A percentile compares a stretch with the other conserved stretches of the same genome.
phyloP scores from a whole-genome alignment of 768 basidiomycete species.

The Hericium alpestre region DNA sequence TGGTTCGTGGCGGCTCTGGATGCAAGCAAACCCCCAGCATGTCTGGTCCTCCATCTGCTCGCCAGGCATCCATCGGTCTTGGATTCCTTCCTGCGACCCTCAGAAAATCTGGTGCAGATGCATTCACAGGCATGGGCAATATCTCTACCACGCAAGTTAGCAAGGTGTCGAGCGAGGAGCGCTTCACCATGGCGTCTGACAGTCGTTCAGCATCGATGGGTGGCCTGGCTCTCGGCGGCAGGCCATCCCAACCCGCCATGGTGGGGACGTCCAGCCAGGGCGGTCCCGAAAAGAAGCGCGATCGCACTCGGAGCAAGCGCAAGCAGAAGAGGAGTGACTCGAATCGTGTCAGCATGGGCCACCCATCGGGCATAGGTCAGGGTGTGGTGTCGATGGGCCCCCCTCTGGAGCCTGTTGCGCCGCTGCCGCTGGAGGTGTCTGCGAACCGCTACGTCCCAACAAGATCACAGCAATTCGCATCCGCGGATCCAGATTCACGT shows the following conservation, averaged over 20 bases:
- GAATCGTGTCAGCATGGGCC: conserved; percentile 30
- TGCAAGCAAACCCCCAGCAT: conserved; percentile 38
- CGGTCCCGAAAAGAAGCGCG: conserved; percentile 38
- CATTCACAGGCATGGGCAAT: conserved; percentile 54
- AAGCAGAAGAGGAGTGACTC: conserved; percentile 57
- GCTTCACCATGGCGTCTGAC: conserved; percentile 35
- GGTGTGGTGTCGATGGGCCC: conserved; percentile 21
- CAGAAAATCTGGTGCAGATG: conserved; percentile 22
- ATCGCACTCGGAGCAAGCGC: conserved; percentile 71
- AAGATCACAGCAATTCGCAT: conserved; percentile 33
- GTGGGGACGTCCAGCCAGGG: conserved; percentile 46
- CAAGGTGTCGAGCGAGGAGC: conserved; percentile 64
- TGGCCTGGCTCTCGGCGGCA: conserved; percentile 38
- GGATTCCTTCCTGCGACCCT: conserved; percentile 27
- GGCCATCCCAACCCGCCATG: conserved; percentile 41
- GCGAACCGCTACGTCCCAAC: conserved; percentile 73
- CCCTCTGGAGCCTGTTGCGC: conserved; percentile 57
- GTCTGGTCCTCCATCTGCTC: conserved; percentile 19
- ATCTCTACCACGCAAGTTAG: conserved; percentile 37
- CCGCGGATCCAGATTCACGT: conserved; percentile 54
- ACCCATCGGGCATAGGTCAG: conserved; percentile 14
- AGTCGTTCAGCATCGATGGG: conserved; percentile 48
- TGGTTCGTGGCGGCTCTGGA: conserved; percentile 57
- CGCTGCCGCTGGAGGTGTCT: conserved; percentile 71
- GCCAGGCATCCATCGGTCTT: conserved; percentile 41